Base-by-base conservation (phyloP, 2,329 filamentous ascomycete species). In the Aspergillus proliferans region DNA sequence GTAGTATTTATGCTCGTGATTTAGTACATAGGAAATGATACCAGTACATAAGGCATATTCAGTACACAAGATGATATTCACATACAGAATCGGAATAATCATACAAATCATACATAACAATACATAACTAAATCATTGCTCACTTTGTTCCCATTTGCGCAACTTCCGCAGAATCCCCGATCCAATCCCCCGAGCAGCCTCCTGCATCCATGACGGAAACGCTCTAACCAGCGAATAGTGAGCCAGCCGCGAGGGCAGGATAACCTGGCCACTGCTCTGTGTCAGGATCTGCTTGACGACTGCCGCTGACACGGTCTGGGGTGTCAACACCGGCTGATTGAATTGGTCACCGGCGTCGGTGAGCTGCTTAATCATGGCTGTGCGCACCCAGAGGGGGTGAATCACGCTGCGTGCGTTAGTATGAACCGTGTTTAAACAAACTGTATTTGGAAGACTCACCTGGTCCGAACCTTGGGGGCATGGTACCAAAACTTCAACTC, bases 241-340 rank as follows among this genome's bases (percentile, higher is more conserved):
- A 2, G 12, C 64, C 15, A 58, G 67, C 52, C 55, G 68, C 57
- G 18, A 64, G 3, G 79, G 74, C 21, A 80, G 55, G 18, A 79
- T 67, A 14, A 80, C 59, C 55, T 76, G 71, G 4, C 72, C 76
- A 51, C 76, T 76, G 45, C 70, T 69, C 44, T 76, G 72, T 30
- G 65, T 72, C 18, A 78, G 58, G 9, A 82, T 69, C 55, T 80
- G 75, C 51, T 68, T 69, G 38, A 79, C 71, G 4, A 81, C 70
- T 0, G 71, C 74, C 4, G 72, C 67, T 3, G 76, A 73, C 12
- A 82, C 70, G 6, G 56, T 58, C 43, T 71, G 58, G 2, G 65
- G 54, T 12, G 65, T 66, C 53, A 74, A 58, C 6, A 68, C 53
- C 2, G 66, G 62, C 48, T 69, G 67, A 12, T 54, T 53, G 52